These are phyloP conservation scores for Saccharomyces hybrid DNA, from an alignment of 1,139 yeast species.

Conservation along the genomic window DNA sequence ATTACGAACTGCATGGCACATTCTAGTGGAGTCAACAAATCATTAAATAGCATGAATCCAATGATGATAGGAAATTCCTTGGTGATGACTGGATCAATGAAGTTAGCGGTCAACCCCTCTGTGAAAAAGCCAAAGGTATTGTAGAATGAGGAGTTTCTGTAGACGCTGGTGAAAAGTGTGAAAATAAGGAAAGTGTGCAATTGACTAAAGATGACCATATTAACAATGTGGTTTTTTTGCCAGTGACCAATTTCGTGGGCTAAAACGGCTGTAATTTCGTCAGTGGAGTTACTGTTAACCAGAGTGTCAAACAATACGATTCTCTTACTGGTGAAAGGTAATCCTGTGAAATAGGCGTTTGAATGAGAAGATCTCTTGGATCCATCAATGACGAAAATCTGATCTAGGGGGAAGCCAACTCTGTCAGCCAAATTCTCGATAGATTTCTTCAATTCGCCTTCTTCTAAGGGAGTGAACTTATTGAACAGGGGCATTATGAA, in stretches of 20 bases:
- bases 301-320: slow-evolving; percentile 89
- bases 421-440: slow-evolving; percentile 71
- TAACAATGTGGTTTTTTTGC: slow-evolving; percentile 79
- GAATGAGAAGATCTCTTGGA: slow-evolving; percentile 94
- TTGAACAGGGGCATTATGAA: slow-evolving; percentile 88
- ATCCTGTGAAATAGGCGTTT: slow-evolving; percentile 89
- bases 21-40: slow-evolving; percentile 70
- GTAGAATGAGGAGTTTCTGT: slow-evolving; percentile 70
- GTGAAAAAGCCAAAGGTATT: slow-evolving; percentile 65
- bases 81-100: slow-evolving; percentile 21
- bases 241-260: slow-evolving; percentile 98
- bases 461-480: slow-evolving; percentile 81
- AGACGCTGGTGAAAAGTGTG: slow-evolving; percentile 67
- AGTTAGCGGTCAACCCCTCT: slow-evolving; percentile 2
- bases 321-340: slow-evolving; percentile 87
- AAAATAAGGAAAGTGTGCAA: slow-evolving; percentile 57
- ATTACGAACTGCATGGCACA: slow-evolving; percentile 55
- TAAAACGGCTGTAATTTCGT: slow-evolving; percentile 85
- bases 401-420: slow-evolving; percentile 77
- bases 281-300: slow-evolving; percentile 65
- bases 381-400: slow-evolving; percentile 85
- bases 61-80: slow-evolving; percentile 58
- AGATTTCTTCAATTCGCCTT: slow-evolving; percentile 75
- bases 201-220: slow-evolving; percentile 58
- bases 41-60: slow-evolving; percentile 71